Evolutionary conservation across 352 stramenopile species (phyloP).

Genomic region (Pythium rishiriense): DNA sequence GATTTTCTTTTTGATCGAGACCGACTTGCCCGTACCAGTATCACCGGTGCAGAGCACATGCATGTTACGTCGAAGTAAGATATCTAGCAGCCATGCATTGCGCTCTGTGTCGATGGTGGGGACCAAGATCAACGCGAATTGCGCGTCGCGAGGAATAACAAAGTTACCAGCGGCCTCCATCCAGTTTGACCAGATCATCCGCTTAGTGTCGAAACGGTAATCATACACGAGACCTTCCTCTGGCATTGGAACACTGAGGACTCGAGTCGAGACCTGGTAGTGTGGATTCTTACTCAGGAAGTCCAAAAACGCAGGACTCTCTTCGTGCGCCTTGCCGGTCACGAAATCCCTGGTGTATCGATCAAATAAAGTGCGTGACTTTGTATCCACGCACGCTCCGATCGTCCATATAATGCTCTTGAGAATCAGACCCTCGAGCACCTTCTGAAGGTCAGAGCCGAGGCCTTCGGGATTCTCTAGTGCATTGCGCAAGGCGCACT

Average conservation of each 20-base stretch:
- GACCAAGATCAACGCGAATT: constrained; percentile 90
- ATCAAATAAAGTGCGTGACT: constrained; percentile 84
- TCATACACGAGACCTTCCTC: constrained; percentile 87
- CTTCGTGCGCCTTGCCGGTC: constrained; percentile 36
- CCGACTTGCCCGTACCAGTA: constrained; percentile 93
- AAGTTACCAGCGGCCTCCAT: constrained; percentile 56
- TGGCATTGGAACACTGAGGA: constrained; percentile 41
- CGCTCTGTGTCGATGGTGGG: constrained; percentile 93
- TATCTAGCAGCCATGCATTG: constrained; percentile 91
- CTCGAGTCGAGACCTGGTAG: constrained; percentile 51
- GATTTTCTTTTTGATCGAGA: constrained; percentile 94
- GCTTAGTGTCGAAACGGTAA: constrained; percentile 89
- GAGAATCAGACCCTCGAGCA: constrained; percentile 88
- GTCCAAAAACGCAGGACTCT: constrained; percentile 56
- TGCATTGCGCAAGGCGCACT: constrained; percentile 57
- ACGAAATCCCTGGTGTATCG: constrained; percentile 80
- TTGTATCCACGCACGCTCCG: constrained; percentile 89
- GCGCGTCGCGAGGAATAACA: constrained; percentile 65
- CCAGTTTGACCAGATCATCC: constrained; percentile 79
- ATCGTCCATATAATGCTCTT: constrained; percentile 91
- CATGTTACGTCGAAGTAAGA: constrained; percentile 83
- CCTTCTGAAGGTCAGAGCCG: constrained; percentile 63
- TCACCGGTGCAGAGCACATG: constrained; percentile 92
- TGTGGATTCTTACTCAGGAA: constrained; percentile 85
- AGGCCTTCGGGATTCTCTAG: constrained; percentile 48